Evolutionary conservation across 257 asterid species (phyloP), one percentile per base, ranked within the genome.

Genomic region (Nicotiana obtusifolia): DNA sequence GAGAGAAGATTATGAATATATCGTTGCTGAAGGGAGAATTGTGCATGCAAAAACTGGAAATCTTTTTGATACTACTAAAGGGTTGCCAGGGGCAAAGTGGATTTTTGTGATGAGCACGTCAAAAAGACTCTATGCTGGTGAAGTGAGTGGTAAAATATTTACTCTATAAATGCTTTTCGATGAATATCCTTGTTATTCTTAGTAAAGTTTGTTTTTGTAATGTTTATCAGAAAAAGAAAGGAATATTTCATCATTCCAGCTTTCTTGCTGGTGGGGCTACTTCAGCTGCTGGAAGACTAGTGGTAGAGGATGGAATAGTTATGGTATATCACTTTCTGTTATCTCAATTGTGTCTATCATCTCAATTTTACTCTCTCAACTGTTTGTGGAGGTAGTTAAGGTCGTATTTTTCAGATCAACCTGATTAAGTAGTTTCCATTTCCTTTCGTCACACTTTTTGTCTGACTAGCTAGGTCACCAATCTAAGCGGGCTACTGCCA

Each of bases 251-350:
- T 86, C 99, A 95, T 89, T 95, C 99, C 78, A 95, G 99, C 83
- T 95, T 95, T 84, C 97, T 95, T 9, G 98, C 99, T 33, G 99
- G 99, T 77, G 99, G 97, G 22, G 97, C 91, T 82, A 94, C 97
- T 80, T 83, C 87, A 82, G 98, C 98, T 87, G 97, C 99, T 82
- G 99, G 99, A 84, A 94, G 98, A 88, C 94, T 96, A 78, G 86
- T 64, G 69, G 94, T 88, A 69, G 88, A 84, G 57, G 89, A 89
- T 82, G 99, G 99, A 78, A 82, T 85, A 80, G 95, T 92, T 61
- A 84, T 89, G 95, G 98, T 96, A 89, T 7, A 16, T 15, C 35
- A 78, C 10, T 67, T 80, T 26, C 37, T 49, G 44, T 64, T 65
- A 8, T 49, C 78, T 8, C 61, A 16, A 65, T 14, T 22, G 20